Percentiles rank a stretch among this genome's conserved stretches.
Evolutionary conservation across 352 stramenopile genomes (phyloP).

Genomic region (Blastocystis hominis): DNA sequence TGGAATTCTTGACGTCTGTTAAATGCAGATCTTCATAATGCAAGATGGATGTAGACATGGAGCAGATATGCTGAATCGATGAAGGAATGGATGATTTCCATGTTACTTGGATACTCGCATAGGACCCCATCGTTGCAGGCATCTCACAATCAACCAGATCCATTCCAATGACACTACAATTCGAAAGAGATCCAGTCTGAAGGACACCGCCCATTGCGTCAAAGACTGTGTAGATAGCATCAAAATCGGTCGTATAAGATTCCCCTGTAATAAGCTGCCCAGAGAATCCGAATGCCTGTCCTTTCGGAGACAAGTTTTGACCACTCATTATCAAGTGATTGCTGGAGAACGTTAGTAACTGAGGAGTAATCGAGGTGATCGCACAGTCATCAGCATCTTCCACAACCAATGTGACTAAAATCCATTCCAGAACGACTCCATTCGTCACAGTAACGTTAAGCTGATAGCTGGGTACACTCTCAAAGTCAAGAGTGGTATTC

Average conservation of each 20-base stretch:
- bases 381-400: neutral
- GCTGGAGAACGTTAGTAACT: neutral
- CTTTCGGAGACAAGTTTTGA: no score
- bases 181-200: neutral
- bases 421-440: neutral
- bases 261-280: neutral
- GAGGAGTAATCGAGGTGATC: neutral
- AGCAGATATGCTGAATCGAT: neutral
- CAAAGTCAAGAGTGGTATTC: neutral
- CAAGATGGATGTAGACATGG: neutral
- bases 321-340: no score
- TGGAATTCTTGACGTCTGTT: neutral
- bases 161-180: neutral
- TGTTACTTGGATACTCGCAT: neutral
- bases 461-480: neutral
- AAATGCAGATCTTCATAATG: neutral
- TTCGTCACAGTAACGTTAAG: slow-evolving; percentile 16
- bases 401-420: neutral
- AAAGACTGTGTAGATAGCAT: neutral
- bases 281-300: neutral
- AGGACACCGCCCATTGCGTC: neutral
- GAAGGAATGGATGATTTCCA: neutral
- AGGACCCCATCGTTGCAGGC: neutral
- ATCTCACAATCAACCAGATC: neutral
- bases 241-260: neutral